Base-by-base conservation (phyloP, 768 basidiomycete species). In the Galerina sulciceps region DNA sequence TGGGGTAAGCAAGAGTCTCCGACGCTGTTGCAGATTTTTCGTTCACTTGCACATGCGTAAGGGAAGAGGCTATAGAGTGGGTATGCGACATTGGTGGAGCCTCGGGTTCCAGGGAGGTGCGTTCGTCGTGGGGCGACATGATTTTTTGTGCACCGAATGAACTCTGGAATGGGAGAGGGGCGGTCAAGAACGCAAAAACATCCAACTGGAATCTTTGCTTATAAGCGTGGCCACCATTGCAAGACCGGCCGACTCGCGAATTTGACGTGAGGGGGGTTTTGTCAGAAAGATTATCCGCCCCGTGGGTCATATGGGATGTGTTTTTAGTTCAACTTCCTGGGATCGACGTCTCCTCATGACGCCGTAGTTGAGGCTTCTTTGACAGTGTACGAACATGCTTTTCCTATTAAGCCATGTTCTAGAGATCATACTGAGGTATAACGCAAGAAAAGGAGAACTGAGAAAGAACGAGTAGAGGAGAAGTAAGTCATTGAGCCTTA, bases 21-120 rank as follows among this genome's bases (percentile, higher is more conserved):
- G 52, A 17, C 26, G 26, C 45, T 4, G 10, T 40, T 57, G 49
- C 49, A 8, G 13, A 43, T 11, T 65, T 62, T 42, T 62, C 65
- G 50, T 65, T 63, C 26, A 61, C 57, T 15, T 65, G 67, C 4
- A 70, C 67, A 53, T 70, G 65, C 23, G 70, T 71, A 11, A 64
- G 17, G 14, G 72, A 73, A 8, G 71, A 71, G 17, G 58, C 43
- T 36, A 59, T 17, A 17, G 68, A 69, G 26, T 57, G 59, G 6
- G 58, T 60, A 51, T 51, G 49, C 14, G 61, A 47, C 34, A 55
- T 56, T 23, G 34, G 31, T 14, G 58, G 50, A 20, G 11, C 36
- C 38, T 59, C 56, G 14, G 58, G 48, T 37, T 62, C 58, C 11
- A 46, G 34, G 23, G 42, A 50, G 34, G n/a, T 20, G 9, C 37